Evolutionary conservation across 176 grass and related monocot species (phyloP).

Genomic region (Luzula sylvatica): DNA sequence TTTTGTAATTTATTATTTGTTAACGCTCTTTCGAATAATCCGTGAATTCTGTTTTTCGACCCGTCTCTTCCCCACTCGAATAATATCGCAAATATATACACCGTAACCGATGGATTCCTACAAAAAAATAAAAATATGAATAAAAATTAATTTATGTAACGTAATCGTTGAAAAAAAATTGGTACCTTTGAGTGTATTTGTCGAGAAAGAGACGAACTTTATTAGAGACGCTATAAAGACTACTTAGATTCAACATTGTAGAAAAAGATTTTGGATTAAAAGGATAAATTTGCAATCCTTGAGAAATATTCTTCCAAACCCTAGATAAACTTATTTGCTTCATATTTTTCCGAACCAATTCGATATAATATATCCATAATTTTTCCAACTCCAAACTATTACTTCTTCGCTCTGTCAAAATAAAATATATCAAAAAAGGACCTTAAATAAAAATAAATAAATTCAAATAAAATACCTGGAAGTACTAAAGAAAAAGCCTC

Average conservation of each 20-base stretch:
- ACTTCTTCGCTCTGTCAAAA: constrained; percentile 41
- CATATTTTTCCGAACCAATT: constrained; percentile 52
- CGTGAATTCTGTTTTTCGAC: constrained; percentile 78
- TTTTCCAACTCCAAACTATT: constrained; percentile 58
- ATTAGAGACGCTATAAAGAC: constrained; percentile 64
- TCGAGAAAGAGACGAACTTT: constrained; percentile 79
- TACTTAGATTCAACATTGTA: constrained; percentile 51
- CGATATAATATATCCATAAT: constrained; percentile 71
- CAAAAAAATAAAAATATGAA: constrained; percentile 3
- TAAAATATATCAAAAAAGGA: constrained; percentile 12
- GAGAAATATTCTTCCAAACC: constrained; percentile 50
- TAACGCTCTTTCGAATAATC: constrained; percentile 85
- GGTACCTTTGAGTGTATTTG: constrained; percentile 70
- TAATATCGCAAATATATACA: constrained; percentile 67
- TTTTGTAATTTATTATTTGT: constrained; percentile 77
- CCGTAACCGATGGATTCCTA: constrained; percentile 68
- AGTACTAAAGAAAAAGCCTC: constrained; percentile 46
- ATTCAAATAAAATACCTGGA: constrained; percentile 44
- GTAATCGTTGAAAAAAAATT: constrained; percentile 2
- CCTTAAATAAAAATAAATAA: neutral
- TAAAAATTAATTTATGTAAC: neutral
- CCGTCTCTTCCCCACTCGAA: constrained; percentile 70
- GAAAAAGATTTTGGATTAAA: constrained; percentile 74
- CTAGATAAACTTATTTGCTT: constrained; percentile 53
- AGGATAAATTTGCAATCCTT: constrained; percentile 72